Evolutionary conservation across 164 flowering plant genomes (phyloP), one percentile per base, ranked within the genome.

Genomic region (Paratinospora sagittata): DNA sequence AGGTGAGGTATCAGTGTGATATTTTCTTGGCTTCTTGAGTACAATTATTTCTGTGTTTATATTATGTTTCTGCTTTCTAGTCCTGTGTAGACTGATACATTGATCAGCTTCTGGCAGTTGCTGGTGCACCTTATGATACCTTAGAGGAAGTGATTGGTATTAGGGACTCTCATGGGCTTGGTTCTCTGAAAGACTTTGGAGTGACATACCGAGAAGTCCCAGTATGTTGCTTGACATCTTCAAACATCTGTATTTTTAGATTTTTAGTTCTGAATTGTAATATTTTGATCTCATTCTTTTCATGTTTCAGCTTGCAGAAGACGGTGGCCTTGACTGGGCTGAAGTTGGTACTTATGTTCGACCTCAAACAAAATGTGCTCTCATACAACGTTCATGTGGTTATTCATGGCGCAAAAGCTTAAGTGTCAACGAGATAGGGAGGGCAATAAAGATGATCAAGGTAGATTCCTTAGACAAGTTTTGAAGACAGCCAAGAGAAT

Each of bases 51-150:
- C 26, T 27, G 26, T 27, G 39, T 27, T 45, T 65, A 68, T 58
- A 61, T 30, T 65, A 65, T 21, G 6, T 72, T 65, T 65, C 67
- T 12, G 30, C 19, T 8, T 23, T 69, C 30, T 24, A 65, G 26
- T 65, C 47, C 39, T 72, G 34, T 78, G 68, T 82, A 24, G 62
- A 72, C 66, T 87, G 71, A 85, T 27, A 66, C 70, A 19, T 8
- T 74, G 73, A 72, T 78, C 87, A 92, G 97, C 97, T 92, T 81
- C 80, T 92, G 82, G 96, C 96, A 79, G 93, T 92, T 78, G 97
- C 89, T 72, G 97, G 97, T 74, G 83, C 90, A 79, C 97, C 97
- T 21, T 89, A 92, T 84, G 97, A 92, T 78, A 92, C 97, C 24
- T 76, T 92, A 69, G 97, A 92, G 76, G 94, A 89, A 82, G 97